Base-by-base conservation (phyloP, 257 asterid species). In the Marsdenia floribunda region DNA sequence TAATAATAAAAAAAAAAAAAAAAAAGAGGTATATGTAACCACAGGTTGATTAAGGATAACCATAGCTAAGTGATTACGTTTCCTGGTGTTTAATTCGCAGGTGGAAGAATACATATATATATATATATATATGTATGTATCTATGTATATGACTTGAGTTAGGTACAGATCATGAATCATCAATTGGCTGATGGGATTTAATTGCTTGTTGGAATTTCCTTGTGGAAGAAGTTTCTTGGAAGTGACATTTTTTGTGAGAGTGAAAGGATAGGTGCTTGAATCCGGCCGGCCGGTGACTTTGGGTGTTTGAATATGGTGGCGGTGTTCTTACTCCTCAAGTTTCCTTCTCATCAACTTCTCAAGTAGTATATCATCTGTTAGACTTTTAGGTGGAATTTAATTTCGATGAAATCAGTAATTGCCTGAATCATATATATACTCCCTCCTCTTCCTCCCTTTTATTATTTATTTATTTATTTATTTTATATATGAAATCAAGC, bases 351-450 rank as follows among this genome's bases (percentile, higher is more conserved):
- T 29, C 47, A 61, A 13, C 46, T 13, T 37, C 70, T 29, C n/a
- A 63, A 63, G 29, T n/a, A 21, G 0, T 5, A 57, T 35, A 6
- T 11, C 6, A 2, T 44, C 0, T 59, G 7, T 46, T 12, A 4
- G 64, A 57, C 57, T 59, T 77, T n/a, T 61, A 11, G 55, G 16
- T 49, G 9, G 66, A 24, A 60, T 24, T 47, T 42, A 24, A 60
- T 24, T 47, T 42, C 15, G 60, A 49, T 47, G 80, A 76, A 76
- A 60, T 69, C 69, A 58, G n/a, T n/a, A n/a, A n/a, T 22, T 76
- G 75, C 75, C 24, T 33, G 42, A 71, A 60, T 47, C 60, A 46
- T 64, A 38, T 38, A 38, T 38, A 38, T 29, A 29, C 33, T 29
- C 33, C 0, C 33, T 29, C 33, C 33, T 29, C 33, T 1, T 29